These are phyloP conservation scores for Starmerella scarabaei DNA, from an alignment of 805 yeast species.

Conservation along the genomic window DNA sequence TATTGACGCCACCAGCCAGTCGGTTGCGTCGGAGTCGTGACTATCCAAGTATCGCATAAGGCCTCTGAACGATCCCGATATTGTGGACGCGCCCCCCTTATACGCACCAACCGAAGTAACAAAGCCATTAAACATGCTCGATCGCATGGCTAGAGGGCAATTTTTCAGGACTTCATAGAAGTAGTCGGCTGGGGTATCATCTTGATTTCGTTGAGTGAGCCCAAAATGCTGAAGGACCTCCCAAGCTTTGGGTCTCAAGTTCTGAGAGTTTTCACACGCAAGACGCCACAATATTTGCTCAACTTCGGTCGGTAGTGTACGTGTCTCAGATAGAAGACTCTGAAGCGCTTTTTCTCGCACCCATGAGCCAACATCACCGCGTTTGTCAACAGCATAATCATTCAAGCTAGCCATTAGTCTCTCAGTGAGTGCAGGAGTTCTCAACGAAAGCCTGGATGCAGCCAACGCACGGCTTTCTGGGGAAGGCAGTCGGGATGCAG, in stretches of 20 bases:
- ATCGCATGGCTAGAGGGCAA: neutral
- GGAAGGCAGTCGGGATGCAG: constrained; percentile 1
- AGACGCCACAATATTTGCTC: constrained; percentile 36
- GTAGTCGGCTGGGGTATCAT: constrained; percentile 1
- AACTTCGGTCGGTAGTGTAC: neutral
- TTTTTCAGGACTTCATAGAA: neutral
- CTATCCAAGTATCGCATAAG: constrained; percentile 1
- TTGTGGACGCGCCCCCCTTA: constrained; percentile 3
- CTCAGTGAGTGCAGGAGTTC: neutral
- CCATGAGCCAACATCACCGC: constrained; percentile 87
- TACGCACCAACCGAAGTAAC: constrained; percentile 13
- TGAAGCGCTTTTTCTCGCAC: constrained; percentile 43
- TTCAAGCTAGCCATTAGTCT: constrained; percentile 35
- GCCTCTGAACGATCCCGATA: constrained; percentile 4
- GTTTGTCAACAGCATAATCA: constrained; percentile 65
- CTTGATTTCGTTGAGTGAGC: neutral
- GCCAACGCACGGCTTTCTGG: constrained; percentile 17
- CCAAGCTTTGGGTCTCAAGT: constrained; percentile 35
- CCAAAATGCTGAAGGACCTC: constrained; percentile 27
- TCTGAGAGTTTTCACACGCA: constrained; percentile 51
- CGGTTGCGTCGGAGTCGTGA: neutral
- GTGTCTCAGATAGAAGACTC: constrained; percentile 18
- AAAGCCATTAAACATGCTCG: constrained; percentile 14
- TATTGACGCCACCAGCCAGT: constrained; percentile 5
- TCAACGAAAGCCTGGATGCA: neutral